Conservation (phyloP, 768 basidiomycete species). For the Lactifluus hygrophoroides region DNA sequence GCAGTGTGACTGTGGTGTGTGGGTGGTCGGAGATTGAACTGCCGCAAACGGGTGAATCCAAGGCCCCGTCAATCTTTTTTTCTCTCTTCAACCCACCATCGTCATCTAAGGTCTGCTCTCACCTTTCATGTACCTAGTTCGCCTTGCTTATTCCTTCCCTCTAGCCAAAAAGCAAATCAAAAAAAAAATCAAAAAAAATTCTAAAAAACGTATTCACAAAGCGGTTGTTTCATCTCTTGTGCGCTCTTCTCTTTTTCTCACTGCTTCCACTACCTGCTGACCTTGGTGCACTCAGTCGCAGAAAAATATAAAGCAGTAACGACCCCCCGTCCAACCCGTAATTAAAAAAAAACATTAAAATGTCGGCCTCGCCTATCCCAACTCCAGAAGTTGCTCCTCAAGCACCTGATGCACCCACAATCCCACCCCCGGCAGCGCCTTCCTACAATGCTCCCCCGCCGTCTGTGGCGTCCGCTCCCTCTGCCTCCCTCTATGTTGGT, state of each 20-base stretch:
- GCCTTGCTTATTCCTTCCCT: constrained; percentile 7
- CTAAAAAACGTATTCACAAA: constrained; percentile 59
- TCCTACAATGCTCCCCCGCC: constrained; percentile 47
- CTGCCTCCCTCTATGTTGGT: constrained; percentile 95
- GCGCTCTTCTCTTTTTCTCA: constrained; percentile 26
- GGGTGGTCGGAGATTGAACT: constrained; percentile 35
- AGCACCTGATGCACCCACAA: constrained; percentile 37
- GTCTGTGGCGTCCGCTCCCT: constrained; percentile 57
- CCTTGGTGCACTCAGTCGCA: constrained; percentile 24
- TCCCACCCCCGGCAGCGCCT: constrained; percentile 45
- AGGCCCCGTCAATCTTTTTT: constrained; percentile 18
- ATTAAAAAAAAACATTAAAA: constrained; percentile 29
- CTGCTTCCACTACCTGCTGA: not conserved
- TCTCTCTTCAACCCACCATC: constrained; percentile 41
- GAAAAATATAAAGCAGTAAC: constrained; percentile 95
- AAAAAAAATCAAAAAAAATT: constrained; percentile 68
- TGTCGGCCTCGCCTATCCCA: constrained; percentile 32
- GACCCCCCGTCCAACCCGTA: constrained; percentile 45
- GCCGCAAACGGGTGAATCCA: constrained; percentile 15
- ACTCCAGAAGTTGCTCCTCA: constrained; percentile 26
- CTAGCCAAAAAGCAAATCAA: constrained; percentile 36
- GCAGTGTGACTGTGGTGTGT: not conserved
- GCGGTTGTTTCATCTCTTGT: constrained; percentile 72
- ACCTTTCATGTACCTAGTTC: constrained; percentile 18
- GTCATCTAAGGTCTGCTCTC: constrained; percentile 46